phyloP scores from a whole-genome alignment of 441 rosid species.

The Gossypium trilobum region DNA sequence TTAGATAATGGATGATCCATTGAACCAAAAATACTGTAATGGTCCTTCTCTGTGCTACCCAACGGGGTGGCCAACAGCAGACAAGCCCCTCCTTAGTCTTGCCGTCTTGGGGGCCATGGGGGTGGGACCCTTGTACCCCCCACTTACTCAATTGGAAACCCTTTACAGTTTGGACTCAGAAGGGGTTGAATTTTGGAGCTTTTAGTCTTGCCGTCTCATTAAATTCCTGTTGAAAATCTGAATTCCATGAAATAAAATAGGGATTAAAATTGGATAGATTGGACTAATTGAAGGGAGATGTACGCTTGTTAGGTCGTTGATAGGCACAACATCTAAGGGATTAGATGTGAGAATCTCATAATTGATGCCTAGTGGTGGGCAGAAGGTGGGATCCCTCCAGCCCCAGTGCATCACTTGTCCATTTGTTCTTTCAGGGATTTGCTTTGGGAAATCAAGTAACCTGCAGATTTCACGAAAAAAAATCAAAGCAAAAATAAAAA shows the following conservation, averaged over 20 bases:
- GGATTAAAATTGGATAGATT: background rate
- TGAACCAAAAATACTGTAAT: constrained; percentile 25
- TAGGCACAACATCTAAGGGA: background rate
- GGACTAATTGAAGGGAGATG: background rate
- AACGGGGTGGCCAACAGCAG: constrained; percentile 51
- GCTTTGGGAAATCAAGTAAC: constrained; percentile 1
- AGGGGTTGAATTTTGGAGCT: background rate
- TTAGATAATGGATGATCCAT: constrained; percentile 25
- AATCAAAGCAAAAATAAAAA: no score
- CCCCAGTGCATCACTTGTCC: background rate
- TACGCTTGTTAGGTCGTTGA: background rate
- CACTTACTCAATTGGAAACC: background rate
- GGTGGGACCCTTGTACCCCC: constrained; percentile 24
- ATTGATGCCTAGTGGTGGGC: constrained; percentile 14
- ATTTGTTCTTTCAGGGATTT: background rate
- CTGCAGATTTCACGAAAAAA: background rate
- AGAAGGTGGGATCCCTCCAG: background rate
- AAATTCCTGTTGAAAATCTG: constrained; percentile 3
- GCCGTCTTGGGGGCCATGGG: constrained; percentile 14
- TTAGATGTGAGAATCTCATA: constrained; percentile 12
- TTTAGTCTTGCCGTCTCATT: background rate
- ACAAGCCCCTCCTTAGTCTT: constrained; percentile 26
- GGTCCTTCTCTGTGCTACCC: constrained; percentile 47
- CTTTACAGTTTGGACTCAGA: constrained; percentile 4
- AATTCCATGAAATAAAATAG: background rate